Base-by-base conservation (phyloP, 179 eudicot genomes). In the Gypsophila paniculata region DNA sequence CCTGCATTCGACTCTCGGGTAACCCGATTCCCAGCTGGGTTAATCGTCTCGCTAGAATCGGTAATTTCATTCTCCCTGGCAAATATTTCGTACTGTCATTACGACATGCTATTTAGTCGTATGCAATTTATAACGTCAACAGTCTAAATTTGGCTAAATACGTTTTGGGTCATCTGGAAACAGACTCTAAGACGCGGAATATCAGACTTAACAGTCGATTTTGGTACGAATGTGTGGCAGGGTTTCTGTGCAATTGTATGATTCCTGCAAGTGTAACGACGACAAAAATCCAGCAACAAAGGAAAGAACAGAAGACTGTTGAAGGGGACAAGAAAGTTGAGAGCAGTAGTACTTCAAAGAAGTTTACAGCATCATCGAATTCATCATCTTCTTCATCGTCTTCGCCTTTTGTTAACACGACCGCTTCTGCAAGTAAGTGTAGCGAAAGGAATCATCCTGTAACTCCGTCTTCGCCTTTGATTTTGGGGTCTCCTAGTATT, bases 1-100 rank as follows among this genome's bases (percentile, higher is more conserved):
- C 88, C 74, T 88, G 90, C 48, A 3, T 87, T 73, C 75, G 80
- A 46, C 91, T 93, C 49, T 79, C 91, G 42, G 88, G 93, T 4
- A 90, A 86, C 72, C 73, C 89, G 0, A 93, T 93, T 39, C 96
- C 98, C 0, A 82, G 84, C 61, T 93, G 96, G 98, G 86, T 93
- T 19, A 93, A 93, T 82, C 93, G 98, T 5, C 90, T 93, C 19
- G 96, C 96, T 39, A 67, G 89, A 77, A 84, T 89, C 8, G 96
- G 98, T 87, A 82, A 6, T 42, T 42, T 42, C 11, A 3, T 42
- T 6, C 46, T 8, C 46, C 46, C 46, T 42, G 46, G 5, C 8
- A 42, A 42, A 6, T 8, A 42, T 42, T 42, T 42, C 46, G 6
- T 42, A 42, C 46, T 29, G 34, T 29, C 34, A 29, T 29, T 4